phyloP scores from a whole-genome alignment of 306 rosid species.

The Cucumis sativus region DNA sequence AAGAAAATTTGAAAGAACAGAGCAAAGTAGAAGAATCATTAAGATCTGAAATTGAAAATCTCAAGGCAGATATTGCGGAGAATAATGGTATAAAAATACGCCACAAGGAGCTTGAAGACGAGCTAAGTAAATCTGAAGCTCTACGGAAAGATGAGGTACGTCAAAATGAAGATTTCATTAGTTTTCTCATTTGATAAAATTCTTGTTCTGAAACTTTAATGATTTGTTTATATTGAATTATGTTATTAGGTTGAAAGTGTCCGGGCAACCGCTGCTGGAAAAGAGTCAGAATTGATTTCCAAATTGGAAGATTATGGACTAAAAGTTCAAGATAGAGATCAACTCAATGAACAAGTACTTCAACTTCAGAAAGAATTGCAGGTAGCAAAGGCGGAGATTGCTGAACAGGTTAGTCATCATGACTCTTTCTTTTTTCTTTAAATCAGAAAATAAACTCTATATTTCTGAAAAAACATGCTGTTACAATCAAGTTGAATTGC shows the following conservation, averaged over 20 bases:
- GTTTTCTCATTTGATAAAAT: background rate
- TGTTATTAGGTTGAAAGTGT: conserved; percentile 45
- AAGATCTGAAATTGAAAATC: conserved; percentile 48
- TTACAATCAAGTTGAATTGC: background rate
- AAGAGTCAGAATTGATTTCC: conserved; percentile 49
- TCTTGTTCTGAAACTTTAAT: background rate
- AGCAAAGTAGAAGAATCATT: conserved; percentile 42
- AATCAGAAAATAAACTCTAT: background rate
- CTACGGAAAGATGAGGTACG: conserved; percentile 60
- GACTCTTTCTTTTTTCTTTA: background rate
- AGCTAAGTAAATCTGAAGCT: conserved; percentile 49
- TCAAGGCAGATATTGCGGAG: conserved; percentile 50
- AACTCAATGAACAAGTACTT: conserved; percentile 40
- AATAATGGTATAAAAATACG: conserved; percentile 43
- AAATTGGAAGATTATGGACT: conserved; percentile 47
- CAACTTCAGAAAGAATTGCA: conserved; percentile 64
- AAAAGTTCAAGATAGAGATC: conserved; percentile 34
- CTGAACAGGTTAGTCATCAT: conserved; percentile 39
- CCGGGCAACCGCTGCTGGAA: conserved; percentile 38
- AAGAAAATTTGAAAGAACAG: conserved; percentile 56
- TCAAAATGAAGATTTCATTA: background rate
- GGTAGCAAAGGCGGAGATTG: conserved; percentile 31
- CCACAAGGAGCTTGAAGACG: conserved; percentile 47
- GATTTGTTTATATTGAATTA: background rate
- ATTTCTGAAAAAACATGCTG: background rate